Percentiles rank a stretch among this genome's conserved stretches.
Evolutionary conservation across 805 yeast genomes (phyloP).

Genomic region (Candida montana): DNA sequence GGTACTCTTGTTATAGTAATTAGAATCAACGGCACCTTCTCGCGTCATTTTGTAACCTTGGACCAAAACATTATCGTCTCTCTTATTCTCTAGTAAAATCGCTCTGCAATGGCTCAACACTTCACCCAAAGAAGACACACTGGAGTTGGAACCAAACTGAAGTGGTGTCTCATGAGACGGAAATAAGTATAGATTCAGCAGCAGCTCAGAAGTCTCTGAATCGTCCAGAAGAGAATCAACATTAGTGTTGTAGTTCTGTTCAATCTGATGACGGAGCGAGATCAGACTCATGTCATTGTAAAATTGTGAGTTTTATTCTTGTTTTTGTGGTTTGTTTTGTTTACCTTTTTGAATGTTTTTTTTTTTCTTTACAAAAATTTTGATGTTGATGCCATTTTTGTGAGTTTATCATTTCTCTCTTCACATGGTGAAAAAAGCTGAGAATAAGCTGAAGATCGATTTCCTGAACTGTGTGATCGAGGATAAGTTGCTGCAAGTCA

Average conservation of each 20-base stretch:
- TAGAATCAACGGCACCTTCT: constrained; percentile 23
- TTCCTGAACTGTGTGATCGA: constrained; percentile 40
- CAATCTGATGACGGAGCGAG: neutral
- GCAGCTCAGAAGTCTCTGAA: neutral
- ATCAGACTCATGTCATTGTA: neutral
- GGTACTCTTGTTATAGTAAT: constrained; percentile 28
- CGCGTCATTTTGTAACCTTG: constrained; percentile 39
- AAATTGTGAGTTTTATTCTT: neutral
- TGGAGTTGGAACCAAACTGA: neutral
- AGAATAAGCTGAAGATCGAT: constrained; percentile 37
- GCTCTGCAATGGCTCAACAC: constrained; percentile 38
- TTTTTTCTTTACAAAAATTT: neutral
- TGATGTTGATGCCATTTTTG: neutral
- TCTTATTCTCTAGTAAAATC: constrained; percentile 25
- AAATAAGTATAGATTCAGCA: neutral
- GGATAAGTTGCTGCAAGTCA: constrained; percentile 41
- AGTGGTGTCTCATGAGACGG: neutral
- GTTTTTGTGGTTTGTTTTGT: neutral
- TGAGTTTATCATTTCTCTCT: neutral
- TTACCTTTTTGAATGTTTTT: neutral
- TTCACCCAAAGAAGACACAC: constrained; percentile 24
- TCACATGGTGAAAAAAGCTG: constrained; percentile 32
- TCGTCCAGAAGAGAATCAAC: neutral
- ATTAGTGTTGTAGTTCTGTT: neutral
- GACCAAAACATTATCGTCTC: constrained; percentile 32